Evolutionary conservation across 192 early-diverging fungal species (phyloP).

Genomic region (Podila epigama): DNA sequence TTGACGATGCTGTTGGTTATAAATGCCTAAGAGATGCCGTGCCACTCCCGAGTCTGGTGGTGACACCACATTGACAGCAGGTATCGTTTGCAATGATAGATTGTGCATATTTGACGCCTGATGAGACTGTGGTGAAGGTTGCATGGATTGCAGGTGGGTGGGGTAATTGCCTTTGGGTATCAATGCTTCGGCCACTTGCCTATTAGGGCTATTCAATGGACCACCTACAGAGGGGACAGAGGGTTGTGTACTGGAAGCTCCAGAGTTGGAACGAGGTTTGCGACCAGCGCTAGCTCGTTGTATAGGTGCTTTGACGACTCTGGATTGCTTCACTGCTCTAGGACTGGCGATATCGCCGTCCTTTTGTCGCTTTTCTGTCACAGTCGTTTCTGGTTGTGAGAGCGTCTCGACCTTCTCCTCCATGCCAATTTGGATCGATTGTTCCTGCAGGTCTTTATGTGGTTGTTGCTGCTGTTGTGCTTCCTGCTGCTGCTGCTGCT

Average conservation of each 20-base stretch:
- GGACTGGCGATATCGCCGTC: slow-evolving; percentile 5
- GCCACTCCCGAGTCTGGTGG: slow-evolving; percentile 6
- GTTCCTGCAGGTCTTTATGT: neutral
- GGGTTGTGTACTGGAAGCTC: neutral
- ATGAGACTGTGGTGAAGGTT: neutral
- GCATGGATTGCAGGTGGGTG: too few relatives aligned
- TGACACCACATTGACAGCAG: neutral
- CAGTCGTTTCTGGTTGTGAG: neutral
- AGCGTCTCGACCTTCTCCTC: neutral
- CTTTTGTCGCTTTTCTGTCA: slow-evolving; percentile 16
- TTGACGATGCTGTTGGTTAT: slow-evolving; percentile 33
- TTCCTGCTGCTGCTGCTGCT: neutral
- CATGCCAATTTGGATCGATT: neutral
- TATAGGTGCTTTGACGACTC: neutral
- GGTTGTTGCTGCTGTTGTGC: neutral
- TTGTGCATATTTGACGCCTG: too few relatives aligned
- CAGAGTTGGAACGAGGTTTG: neutral
- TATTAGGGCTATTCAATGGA: too few relatives aligned
- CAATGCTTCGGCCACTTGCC: neutral
- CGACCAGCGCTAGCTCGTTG: neutral
- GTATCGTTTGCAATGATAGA: too few relatives aligned
- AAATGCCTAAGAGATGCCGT: slow-evolving; percentile 24
- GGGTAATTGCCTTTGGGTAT: too few relatives aligned
- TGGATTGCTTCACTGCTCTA: slow-evolving; percentile 17
- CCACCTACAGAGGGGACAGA: too few relatives aligned